A percentile compares a stretch with the other conserved stretches of the same genome.
Conservation (phyloP, 2,329 filamentous ascomycete genomes). For the Trichothecium sympodiale region DNA sequence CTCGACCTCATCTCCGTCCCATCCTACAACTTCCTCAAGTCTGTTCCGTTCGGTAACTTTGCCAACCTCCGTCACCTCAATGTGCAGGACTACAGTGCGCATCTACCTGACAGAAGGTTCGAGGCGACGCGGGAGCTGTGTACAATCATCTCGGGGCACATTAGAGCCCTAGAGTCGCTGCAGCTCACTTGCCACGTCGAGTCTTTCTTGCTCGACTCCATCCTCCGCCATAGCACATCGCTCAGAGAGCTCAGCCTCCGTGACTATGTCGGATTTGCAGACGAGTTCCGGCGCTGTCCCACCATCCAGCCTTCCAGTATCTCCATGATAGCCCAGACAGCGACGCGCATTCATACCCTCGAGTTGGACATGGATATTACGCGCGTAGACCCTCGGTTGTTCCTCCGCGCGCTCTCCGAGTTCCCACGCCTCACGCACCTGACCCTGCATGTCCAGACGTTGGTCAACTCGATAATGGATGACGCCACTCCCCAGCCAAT, state of each 20-base stretch:
- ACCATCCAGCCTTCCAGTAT: slow-evolving; percentile 26
- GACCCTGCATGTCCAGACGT: slow-evolving; percentile 32
- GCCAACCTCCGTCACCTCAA: slow-evolving; percentile 23
- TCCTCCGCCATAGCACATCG: slow-evolving; percentile 25
- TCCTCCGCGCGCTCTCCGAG: slow-evolving; percentile 24
- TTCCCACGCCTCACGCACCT: slow-evolving; percentile 29
- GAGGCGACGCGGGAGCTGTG: slow-evolving; percentile 29
- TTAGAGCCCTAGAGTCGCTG: slow-evolving; percentile 24
- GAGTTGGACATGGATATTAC: slow-evolving; percentile 36
- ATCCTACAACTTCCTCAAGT: slow-evolving; percentile 30
- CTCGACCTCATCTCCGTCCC: slow-evolving; percentile 33
- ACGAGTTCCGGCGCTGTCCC: slow-evolving; percentile 29
- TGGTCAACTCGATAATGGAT: slow-evolving; percentile 17
- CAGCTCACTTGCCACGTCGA: slow-evolving; percentile 29
- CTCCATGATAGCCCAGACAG: slow-evolving; percentile 16
- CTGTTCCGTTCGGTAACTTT: slow-evolving; percentile 26
- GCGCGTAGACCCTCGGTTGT: slow-evolving; percentile 20
- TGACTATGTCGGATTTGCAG: slow-evolving; percentile 33
- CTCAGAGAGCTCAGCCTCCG: slow-evolving; percentile 29
- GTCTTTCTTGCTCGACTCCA: slow-evolving; percentile 26
- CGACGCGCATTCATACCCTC: slow-evolving; percentile 24
- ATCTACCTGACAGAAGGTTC: slow-evolving; percentile 22
- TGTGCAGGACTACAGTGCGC: slow-evolving; percentile 33
- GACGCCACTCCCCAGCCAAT: no score
- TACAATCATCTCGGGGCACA: slow-evolving; percentile 23